These are phyloP conservation scores for Phaeodactylum tricornutum DNA, from an alignment of 108 stramenopile genomes.

Conservation along the genomic window DNA sequence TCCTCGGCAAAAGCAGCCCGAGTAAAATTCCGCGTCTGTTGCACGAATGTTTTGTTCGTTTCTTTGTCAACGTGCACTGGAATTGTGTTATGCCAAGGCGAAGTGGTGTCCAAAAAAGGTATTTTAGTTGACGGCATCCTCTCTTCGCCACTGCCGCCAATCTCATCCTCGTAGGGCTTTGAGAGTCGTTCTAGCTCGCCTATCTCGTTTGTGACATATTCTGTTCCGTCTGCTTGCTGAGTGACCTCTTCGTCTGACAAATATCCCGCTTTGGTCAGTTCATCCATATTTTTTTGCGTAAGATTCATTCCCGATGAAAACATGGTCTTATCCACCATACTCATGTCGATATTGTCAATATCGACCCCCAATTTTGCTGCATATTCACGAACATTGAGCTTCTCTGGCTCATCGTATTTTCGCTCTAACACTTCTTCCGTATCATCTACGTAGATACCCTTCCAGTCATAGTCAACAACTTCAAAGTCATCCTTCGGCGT, in stretches of 20 bases:
- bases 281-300: slow-evolving; percentile 41
- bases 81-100: slow-evolving; percentile 35
- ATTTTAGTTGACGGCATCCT: slow-evolving; percentile 6
- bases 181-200: slow-evolving; percentile 30
- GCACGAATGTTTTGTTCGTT: slow-evolving; percentile 2
- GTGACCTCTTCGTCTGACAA: slow-evolving; percentile 48
- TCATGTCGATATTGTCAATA: slow-evolving; percentile 84
- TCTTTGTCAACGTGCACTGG: slow-evolving; percentile 18
- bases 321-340: slow-evolving; percentile 75
- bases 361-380: slow-evolving; percentile 72
- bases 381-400: slow-evolving; percentile 70
- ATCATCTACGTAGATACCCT: slow-evolving; percentile 64
- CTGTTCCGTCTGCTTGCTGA: slow-evolving; percentile 59
- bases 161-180: slow-evolving; percentile 14
- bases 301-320: slow-evolving; percentile 66
- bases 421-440: slow-evolving; percentile 54
- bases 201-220: slow-evolving; percentile 32
- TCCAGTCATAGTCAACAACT: slow-evolving; percentile 74
- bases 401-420: slow-evolving; percentile 65
- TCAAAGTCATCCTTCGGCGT: slow-evolving; percentile 47
- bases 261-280: slow-evolving; percentile 48
- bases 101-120: slow-evolving; percentile 44
- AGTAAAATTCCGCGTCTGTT: slow-evolving; percentile 8
- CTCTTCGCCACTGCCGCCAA: slow-evolving; percentile 12
- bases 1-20: slow-evolving; percentile 8